These are phyloP conservation scores for Isoetes engelmannii DNA, from an alignment of 83 land plant species.

Conservation along the genomic window DNA sequence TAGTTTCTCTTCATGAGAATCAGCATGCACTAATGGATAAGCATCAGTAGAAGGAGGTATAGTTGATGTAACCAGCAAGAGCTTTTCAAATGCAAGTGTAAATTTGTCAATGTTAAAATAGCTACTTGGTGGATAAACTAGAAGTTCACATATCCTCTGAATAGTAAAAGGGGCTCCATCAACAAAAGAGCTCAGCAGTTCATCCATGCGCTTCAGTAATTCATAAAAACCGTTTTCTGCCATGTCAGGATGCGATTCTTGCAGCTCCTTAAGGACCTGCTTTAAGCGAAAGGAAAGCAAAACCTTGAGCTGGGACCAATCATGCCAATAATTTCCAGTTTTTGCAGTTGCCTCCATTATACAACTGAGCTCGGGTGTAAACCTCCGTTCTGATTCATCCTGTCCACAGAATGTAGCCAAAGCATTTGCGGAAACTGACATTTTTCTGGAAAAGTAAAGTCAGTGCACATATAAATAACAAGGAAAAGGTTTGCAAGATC, in stretches of 20 bases:
- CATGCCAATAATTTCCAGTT: conserved; percentile 14
- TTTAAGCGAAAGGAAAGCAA: conserved; percentile 2
- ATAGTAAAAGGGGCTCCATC: conserved; percentile 9
- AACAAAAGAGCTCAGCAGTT: background rate
- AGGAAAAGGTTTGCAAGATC: too few relatives aligned
- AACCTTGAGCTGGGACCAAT: conserved; percentile 3
- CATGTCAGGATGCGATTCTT: background rate
- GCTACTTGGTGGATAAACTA: background rate
- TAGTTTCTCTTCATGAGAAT: too few relatives aligned
- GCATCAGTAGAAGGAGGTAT: background rate
- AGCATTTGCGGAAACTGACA: background rate
- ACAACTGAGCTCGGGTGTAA: conserved; percentile 8
- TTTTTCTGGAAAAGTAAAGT: too few relatives aligned
- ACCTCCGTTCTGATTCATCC: background rate
- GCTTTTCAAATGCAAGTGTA: conserved; percentile 11
- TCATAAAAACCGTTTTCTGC: background rate
- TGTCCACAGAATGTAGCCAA: background rate
- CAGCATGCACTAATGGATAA: background rate
- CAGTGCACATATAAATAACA: too few relatives aligned
- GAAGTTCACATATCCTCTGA: conserved; percentile 12
- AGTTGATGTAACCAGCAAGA: conserved; percentile 13
- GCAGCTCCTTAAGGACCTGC: conserved; percentile 6
- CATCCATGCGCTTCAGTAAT: background rate
- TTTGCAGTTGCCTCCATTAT: conserved; percentile 8
- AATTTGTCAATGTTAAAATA: conserved; percentile 12